A percentile compares a stretch with the other conserved stretches of the same genome.
Evolutionary conservation across 108 stramenopile genomes (phyloP).

Genomic region (Cyclotella atomus): DNA sequence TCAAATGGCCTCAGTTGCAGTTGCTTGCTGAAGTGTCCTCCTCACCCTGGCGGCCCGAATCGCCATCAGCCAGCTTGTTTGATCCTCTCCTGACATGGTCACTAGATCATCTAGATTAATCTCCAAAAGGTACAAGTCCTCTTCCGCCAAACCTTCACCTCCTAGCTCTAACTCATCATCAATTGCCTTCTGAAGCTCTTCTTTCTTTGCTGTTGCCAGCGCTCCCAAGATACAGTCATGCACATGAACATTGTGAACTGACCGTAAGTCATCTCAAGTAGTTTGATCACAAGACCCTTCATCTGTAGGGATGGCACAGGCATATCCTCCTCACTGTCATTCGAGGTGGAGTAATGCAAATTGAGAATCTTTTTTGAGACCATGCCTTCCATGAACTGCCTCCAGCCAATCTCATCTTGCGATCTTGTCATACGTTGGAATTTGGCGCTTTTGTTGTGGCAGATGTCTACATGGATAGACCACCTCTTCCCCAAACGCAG

Average conservation of each 20-base stretch:
- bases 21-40: background rate
- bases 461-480: background rate
- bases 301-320: too few relatives aligned
- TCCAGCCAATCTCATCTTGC: constrained; percentile 1
- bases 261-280: constrained; percentile 8
- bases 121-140: constrained; percentile 4
- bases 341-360: background rate
- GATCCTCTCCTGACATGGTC: constrained; percentile 10
- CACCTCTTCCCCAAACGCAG: background rate
- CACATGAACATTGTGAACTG: constrained; percentile 8
- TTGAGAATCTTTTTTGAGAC: background rate
- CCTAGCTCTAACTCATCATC: constrained; percentile 2
- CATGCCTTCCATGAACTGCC: background rate
- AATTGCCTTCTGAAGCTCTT: background rate
- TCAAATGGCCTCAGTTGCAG: background rate
- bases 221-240: background rate
- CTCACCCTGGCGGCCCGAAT: background rate
- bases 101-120: constrained; percentile 8
- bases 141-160: background rate
- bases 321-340: background rate
- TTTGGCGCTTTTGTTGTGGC: background rate
- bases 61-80: constrained; percentile 15
- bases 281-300: background rate
- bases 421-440: background rate
- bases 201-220: background rate